phyloP scores from a whole-genome alignment of 1,139 yeast genomes.

The Pneumocystis wakefieldiae region DNA sequence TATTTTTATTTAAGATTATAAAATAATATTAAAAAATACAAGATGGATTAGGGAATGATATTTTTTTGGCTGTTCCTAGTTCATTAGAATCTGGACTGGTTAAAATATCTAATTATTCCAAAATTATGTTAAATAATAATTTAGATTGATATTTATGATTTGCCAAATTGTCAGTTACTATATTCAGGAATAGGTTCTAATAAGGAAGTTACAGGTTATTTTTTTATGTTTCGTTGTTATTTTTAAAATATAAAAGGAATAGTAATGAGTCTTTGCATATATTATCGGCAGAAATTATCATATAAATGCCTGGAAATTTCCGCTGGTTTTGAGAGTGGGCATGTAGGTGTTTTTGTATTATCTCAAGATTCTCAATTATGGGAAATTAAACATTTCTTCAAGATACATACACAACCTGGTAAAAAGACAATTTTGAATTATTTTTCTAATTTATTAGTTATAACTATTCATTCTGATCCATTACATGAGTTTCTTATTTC shows the following conservation, averaged over 20 bases:
- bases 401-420: background rate
- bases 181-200: background rate
- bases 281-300: background rate
- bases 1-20: background rate
- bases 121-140: background rate
- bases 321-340: conserved; percentile 1
- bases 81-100: background rate
- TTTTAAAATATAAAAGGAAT: background rate
- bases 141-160: background rate
- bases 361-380: background rate
- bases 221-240: background rate
- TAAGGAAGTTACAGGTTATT: background rate
- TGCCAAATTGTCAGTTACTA: background rate
- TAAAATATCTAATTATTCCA: background rate
- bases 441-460: background rate
- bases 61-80: background rate
- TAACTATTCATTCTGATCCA: background rate
- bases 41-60: background rate
- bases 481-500: background rate
- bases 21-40: background rate
- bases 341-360: background rate
- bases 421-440: background rate
- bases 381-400: background rate
- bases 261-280: background rate
- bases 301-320: background rate